Evolutionary conservation across 2,329 filamentous ascomycete genomes (phyloP), one percentile per base, ranked within the genome.

Genomic region (Pyricularia sp.): DNA sequence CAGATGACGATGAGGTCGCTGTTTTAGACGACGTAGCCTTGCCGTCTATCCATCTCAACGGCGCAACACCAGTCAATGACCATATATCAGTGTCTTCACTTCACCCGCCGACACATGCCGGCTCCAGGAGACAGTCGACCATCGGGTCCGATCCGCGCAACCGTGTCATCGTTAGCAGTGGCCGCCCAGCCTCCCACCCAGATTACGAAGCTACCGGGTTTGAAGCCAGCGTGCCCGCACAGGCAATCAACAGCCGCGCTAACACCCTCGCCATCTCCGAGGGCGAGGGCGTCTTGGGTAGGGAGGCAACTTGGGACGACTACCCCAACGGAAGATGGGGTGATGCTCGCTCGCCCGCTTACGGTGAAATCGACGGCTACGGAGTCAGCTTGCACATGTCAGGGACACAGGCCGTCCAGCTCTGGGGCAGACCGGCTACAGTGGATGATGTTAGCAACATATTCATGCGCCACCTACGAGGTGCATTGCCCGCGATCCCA

Each of bases 281-380:
- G 80, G 94, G 95, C 6, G 91, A 97, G 75, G 95, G 94, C 28
- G 86, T 91, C 3, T 83, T 97, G 7, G 95, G 94, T 12, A 87
- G 95, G 66, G 94, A 98, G 82, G 95, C 95, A 42, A 99, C 95
- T 0, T 99, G 95, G 95, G 95, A 99, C 75, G 95, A 99, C 76
- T 99, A 93, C 78, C 94, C 94, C 71, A 98, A 98, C 81, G 95
- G 94, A 31, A 88, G 94, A 69, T 98, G 94, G 89, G 94, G 94
- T 76, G 94, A 97, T 75, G 92, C 94, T 4, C 88, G 94, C 68
- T 97, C 93, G 2, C 93, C 93, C 0, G 94, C 94, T 0, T 98
- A 97, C 76, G 94, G 94, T 74, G 93, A 97, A 78, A 97, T 97
- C 70, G 94, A 98, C 76, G 94, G 94, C n/a, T 98, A 98, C 77